These are phyloP conservation scores for Santalum album DNA, from an alignment of 164 flowering plant species.

Conservation along the genomic window DNA sequence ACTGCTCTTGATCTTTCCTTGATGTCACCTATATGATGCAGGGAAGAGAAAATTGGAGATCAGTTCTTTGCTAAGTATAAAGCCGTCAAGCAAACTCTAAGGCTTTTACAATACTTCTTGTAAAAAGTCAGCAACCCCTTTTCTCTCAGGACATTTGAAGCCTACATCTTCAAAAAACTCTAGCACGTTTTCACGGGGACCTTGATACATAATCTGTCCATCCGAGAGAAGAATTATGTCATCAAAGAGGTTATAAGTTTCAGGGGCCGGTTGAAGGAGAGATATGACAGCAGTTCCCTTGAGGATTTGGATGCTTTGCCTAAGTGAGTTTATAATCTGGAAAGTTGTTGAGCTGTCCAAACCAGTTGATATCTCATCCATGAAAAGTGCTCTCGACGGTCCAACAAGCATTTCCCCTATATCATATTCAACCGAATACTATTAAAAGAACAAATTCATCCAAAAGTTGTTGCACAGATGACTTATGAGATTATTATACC, in stretches of 20 bases:
- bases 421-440: too few species aligned
- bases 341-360: slow-evolving; percentile 78
- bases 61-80: not conserved
- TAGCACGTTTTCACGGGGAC: slow-evolving; percentile 55
- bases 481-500: too few species aligned
- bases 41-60: not conserved
- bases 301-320: slow-evolving; percentile 47
- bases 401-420: slow-evolving; percentile 87
- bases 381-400: slow-evolving; percentile 60
- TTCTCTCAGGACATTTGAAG: slow-evolving; percentile 59
- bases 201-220: slow-evolving; percentile 68
- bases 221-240: slow-evolving; percentile 72
- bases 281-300: slow-evolving; percentile 62
- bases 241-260: slow-evolving; percentile 67
- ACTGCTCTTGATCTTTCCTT: slow-evolving; percentile 36
- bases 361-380: slow-evolving; percentile 92
- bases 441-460: too few species aligned
- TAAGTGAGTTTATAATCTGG: slow-evolving; percentile 55
- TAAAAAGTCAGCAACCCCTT: slow-evolving; percentile 64
- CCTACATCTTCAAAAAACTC: slow-evolving; percentile 61
- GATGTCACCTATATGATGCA: slow-evolving; percentile 29
- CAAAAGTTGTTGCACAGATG: too few species aligned
- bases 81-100: not conserved
- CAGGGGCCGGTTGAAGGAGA: slow-evolving; percentile 85
- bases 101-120: slow-evolving; percentile 80